A percentile compares a stretch with the other conserved stretches of the same genome.
These are phyloP conservation scores for Pilobolus umbonatus DNA, from an alignment of 192 early-diverging fungal species.

Conservation along the genomic window DNA sequence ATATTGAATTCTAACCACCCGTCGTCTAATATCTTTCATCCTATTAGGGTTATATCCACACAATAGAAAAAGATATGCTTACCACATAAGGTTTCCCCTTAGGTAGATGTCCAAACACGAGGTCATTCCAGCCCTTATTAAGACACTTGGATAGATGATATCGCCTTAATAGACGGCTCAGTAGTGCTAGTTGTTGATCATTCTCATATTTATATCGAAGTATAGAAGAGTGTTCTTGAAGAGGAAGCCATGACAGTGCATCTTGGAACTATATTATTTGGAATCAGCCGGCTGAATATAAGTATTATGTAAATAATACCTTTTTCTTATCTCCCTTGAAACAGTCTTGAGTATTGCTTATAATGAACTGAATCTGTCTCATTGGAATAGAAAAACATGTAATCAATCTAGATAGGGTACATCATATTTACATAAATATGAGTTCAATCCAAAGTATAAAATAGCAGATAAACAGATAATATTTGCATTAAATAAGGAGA, in stretches of 20 bases:
- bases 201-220: slow-evolving; percentile 15
- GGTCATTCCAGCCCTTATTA: neutral
- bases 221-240: slow-evolving; percentile 9
- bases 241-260: slow-evolving; percentile 13
- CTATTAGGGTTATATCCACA: no score
- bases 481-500: no score
- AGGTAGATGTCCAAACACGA: slow-evolving; percentile 4
- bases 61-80: no score
- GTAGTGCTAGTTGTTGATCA: slow-evolving; percentile 12
- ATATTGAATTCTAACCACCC: slow-evolving; percentile 11
- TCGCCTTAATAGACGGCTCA: slow-evolving; percentile 9
- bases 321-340: slow-evolving; percentile 6
- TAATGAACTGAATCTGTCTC: slow-evolving; percentile 3
- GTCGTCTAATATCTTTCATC: neutral
- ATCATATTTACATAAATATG: no score
- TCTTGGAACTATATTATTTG: slow-evolving; percentile 17
- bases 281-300: slow-evolving; percentile 2
- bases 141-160: slow-evolving; percentile 11
- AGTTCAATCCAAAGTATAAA: no score
- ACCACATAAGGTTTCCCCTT: slow-evolving; percentile 14
- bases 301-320: neutral
- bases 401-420: no score
- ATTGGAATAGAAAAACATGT: neutral
- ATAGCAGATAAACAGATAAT: no score
- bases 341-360: slow-evolving; percentile 1